These are phyloP conservation scores for Dictyostelium intermedium DNA, from an alignment of 78 protist genomes.

Conservation along the genomic window DNA sequence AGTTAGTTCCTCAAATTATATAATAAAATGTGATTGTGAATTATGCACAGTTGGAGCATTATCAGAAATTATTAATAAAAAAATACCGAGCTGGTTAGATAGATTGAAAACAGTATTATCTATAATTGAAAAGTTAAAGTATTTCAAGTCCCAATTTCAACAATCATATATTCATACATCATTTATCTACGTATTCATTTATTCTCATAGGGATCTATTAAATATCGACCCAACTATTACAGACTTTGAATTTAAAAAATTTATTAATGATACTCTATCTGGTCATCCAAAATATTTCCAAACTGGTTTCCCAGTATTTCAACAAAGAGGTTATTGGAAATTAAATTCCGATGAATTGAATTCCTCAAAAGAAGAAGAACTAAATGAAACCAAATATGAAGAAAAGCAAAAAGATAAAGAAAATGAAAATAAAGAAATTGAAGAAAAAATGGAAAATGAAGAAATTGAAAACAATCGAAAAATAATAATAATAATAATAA, in stretches of 20 bases:
- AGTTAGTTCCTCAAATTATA: neutral
- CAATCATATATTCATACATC: neutral
- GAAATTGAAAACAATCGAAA: neutral
- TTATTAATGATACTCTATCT: neutral
- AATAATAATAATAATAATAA: neutral
- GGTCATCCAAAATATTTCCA: neutral
- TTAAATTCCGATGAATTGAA: neutral
- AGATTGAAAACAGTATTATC: neutral
- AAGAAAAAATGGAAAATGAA: neutral
- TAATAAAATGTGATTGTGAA: neutral
- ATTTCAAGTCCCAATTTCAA: neutral
- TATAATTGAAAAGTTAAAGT: neutral
- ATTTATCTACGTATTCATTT: neutral
- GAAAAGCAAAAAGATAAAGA: neutral
- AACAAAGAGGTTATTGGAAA: slow-evolving; percentile 10
- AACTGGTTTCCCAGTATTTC: neutral
- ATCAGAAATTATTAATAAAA: neutral
- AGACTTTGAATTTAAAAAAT: neutral
- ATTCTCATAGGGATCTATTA: neutral
- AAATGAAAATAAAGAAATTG: no score
- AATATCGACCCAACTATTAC: neutral
- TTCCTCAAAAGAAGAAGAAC: neutral
- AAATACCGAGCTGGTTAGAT: neutral
- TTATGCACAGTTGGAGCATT: neutral
- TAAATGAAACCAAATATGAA: neutral